Base-by-base conservation (phyloP, 805 yeast species). In the Suhomyces pyralidae region DNA sequence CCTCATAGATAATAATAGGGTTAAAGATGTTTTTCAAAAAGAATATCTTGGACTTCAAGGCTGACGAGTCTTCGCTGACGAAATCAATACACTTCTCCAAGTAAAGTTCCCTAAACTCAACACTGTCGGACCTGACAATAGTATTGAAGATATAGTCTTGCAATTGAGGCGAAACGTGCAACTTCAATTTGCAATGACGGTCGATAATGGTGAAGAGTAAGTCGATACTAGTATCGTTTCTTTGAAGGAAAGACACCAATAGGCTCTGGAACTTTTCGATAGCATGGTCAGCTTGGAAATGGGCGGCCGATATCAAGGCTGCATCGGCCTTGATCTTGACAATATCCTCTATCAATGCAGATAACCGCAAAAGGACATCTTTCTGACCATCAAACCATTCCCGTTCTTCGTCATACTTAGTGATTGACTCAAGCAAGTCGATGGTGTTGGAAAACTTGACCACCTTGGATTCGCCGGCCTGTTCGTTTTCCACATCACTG, bases 261-360 rank as follows among this genome's bases (percentile, higher is more conserved):
- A 72, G 59, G 0, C 32, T 45, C 64, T 89, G 93, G 45, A 89
- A 74, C 51, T 80, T 83, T 22, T 78, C 78, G 24, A 88, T 71
- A 0, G 94, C 83, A 62, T 87, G 91, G 32, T 81, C 85, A 3
- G 89, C 76, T 62, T 87, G 89, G 62, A 91, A 80, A 54, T 85
- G 89, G 17, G 82, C 73, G 0, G 84, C 73, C 0, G 91, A 84
- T 1, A 81, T 76, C 52, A 83, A 65, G 0, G 81, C 67, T 1
- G 80, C 67, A 2, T 68, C 58, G 44, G 68, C 63, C 40, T 80
- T 77, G 38, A 78, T 68, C 2, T 66, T 61, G 1, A 74, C 66
- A 19, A 85, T 74, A 10, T 71, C 79, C 28, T 75, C 74, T 1
- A 80, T 70, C 30, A 80, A 54, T 0, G 70, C 67, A 2, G 79